Evolutionary conservation across 495 filamentous ascomycete species (phyloP).

Genomic region (Penicillium psychrofluorescens): DNA sequence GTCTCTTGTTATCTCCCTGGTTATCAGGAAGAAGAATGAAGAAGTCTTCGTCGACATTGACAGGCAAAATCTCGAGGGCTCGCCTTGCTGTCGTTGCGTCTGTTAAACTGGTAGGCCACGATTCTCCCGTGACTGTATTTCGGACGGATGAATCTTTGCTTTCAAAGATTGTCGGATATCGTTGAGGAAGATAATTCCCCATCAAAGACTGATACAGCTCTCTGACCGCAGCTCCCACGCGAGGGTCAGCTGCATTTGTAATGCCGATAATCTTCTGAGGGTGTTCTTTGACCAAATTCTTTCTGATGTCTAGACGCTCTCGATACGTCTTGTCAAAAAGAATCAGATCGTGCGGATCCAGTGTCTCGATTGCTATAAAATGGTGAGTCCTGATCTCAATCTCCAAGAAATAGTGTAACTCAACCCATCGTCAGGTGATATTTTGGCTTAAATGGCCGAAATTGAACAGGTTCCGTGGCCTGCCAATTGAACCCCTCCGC

Average conservation of each 20-base stretch:
- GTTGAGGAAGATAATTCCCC: slow-evolving; percentile 53
- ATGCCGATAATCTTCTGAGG: slow-evolving; percentile 24
- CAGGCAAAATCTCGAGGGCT: slow-evolving; percentile 11
- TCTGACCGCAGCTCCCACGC: slow-evolving; percentile 38
- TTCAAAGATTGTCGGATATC: slow-evolving; percentile 59
- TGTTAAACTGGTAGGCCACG: slow-evolving; percentile 29
- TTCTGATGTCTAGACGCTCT: slow-evolving; percentile 46
- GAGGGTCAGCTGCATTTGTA: slow-evolving; percentile 17
- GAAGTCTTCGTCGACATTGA: slow-evolving; percentile 46
- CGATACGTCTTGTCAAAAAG: slow-evolving; percentile 60
- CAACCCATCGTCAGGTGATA: slow-evolving; percentile 71
- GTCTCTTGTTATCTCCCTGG: slow-evolving; percentile 25
- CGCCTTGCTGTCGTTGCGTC: slow-evolving; percentile 10
- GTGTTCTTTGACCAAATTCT: slow-evolving; percentile 41
- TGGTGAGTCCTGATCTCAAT: background rate
- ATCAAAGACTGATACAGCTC: slow-evolving; percentile 58
- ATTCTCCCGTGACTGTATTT: slow-evolving; percentile 27
- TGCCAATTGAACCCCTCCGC: slow-evolving; percentile 49
- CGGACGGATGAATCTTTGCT: slow-evolving; percentile 6
- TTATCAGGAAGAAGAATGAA: slow-evolving; percentile 49
- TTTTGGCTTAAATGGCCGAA: slow-evolving; percentile 55
- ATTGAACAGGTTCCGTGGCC: slow-evolving; percentile 48
- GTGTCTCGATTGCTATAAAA: slow-evolving; percentile 26
- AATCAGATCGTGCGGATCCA: slow-evolving; percentile 54
- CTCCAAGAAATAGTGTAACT: background rate